Evolutionary conservation across 768 basidiomycete genomes (phyloP), one percentile per base, ranked within the genome.

Genomic region (Xerocomellus amylosporus): DNA sequence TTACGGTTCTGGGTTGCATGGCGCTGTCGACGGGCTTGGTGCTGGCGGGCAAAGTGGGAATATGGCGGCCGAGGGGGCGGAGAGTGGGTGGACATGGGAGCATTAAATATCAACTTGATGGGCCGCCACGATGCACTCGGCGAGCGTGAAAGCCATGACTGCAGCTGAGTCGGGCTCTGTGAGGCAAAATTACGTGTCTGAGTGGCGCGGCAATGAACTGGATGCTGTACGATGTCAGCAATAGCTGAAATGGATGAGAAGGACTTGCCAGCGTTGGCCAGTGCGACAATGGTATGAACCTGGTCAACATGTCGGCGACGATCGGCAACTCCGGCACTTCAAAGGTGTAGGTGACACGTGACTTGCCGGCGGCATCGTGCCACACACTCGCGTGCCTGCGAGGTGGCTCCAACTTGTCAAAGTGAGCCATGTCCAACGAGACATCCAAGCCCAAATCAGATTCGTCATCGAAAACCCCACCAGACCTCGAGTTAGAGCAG

Each of bases 401-500:
- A 30, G 5, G 26, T n/a, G 49, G 20, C 31, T 37, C 7, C 17
- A 38, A 19, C n/a, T 38, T 20, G 33, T 48, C 53, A 15, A 31
- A 40, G 39, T 41, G 22, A 24, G 20, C 54, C 38, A 70, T 71
- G 68, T 60, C 68, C 19, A 36, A 36, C 30, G 57, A 54, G n/a
- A 46, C 66, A 42, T 53, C 62, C 56, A 53, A 64, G 37, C 48
- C 59, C 19, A 64, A 53, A 49, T 55, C 52, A 40, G 37, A 51
- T 13, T 64, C 53, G 4, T 51, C 61, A 0, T 52, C 59, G 26
- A 51, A 38, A 8, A 20, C 45, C 1, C 46, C 37, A 19, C 8
- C 71, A 20, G 83, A 82, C 43, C 69, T 71, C 3, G 91, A 93
- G 41, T 72, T 93, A n/a, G 91, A 93, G 52, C 88, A 85, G 69